Conservation (phyloP, 164 flowering plant species). For the Liquidambar formosana region DNA sequence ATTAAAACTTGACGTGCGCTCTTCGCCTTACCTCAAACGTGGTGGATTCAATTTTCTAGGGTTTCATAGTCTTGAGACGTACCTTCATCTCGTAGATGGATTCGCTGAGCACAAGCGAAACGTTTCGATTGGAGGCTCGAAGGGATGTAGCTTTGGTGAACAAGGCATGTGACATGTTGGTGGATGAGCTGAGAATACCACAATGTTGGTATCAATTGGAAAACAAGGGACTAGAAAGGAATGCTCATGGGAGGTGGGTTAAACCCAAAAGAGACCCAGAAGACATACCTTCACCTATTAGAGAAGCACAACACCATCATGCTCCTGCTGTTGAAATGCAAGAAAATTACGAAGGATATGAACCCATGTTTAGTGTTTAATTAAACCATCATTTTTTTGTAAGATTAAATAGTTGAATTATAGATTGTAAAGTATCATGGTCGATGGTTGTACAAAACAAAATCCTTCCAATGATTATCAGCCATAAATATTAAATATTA, state of each 20-base stretch:
- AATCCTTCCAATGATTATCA: too few species aligned
- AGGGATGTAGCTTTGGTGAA: slow-evolving; percentile 55
- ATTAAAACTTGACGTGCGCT: slow-evolving; percentile 37
- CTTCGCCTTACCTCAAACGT: slow-evolving; percentile 47
- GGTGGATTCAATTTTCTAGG: slow-evolving; percentile 33
- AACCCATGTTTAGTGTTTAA: too few species aligned
- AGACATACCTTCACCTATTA: slow-evolving; percentile 40
- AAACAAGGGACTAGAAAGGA: slow-evolving; percentile 55
- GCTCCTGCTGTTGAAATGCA: too few species aligned
- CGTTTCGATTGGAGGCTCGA: slow-evolving; percentile 33
- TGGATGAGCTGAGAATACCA: slow-evolving; percentile 36
- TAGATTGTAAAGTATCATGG: too few species aligned
- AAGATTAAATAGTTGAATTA: too few species aligned
- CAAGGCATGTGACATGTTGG: slow-evolving; percentile 33
- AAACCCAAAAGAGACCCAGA: slow-evolving; percentile 52
- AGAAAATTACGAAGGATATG: too few species aligned
- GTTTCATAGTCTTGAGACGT: slow-evolving; percentile 51
- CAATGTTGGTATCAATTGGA: slow-evolving; percentile 50
- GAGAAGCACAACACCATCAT: too few species aligned
- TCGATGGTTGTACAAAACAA: too few species aligned
- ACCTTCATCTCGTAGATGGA: slow-evolving; percentile 65
- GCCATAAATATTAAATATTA: too few species aligned
- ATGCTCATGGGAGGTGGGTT: slow-evolving; percentile 62
- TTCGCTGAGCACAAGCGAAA: slow-evolving; percentile 13
- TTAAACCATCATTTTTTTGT: too few species aligned